These are phyloP conservation scores for Globisporangium radiosum DNA, from an alignment of 352 stramenopile genomes.

Conservation along the genomic window DNA sequence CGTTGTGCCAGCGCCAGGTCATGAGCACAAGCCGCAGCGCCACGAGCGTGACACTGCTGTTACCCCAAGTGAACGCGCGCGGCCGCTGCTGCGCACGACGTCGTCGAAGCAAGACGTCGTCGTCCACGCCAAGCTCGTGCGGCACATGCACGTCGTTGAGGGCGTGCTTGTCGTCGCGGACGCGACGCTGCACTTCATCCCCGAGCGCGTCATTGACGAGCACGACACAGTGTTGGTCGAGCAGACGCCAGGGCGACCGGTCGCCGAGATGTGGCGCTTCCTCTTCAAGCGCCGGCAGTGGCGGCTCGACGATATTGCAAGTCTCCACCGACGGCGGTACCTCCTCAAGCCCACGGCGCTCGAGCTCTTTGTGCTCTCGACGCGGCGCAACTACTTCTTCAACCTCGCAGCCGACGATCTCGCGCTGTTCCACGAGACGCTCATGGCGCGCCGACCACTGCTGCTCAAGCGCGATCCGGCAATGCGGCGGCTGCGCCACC, in stretches of 20 bases:
- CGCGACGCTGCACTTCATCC: constrained; percentile 49
- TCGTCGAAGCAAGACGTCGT: constrained; percentile 17
- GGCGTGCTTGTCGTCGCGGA: constrained; percentile 53
- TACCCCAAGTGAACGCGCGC: constrained; percentile 3
- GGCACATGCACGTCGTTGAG: constrained; percentile 69
- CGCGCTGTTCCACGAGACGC: constrained; percentile 48
- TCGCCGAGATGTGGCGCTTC: constrained; percentile 51
- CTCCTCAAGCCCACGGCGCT: constrained; percentile 74
- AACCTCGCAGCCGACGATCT: constrained; percentile 54
- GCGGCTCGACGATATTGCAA: constrained; percentile 67
- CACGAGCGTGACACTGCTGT: neutral
- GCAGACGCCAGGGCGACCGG: constrained; percentile 27
- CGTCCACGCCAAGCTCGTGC: constrained; percentile 61
- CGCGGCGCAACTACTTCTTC: constrained; percentile 85
- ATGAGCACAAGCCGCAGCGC: too few species aligned
- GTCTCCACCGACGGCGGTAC: constrained; percentile 69
- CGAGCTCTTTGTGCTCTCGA: constrained; percentile 80
- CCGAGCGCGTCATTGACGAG: constrained; percentile 69
- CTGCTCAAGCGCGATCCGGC: constrained; percentile 62
- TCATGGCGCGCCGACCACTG: constrained; percentile 53
- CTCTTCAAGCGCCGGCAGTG: constrained; percentile 67
- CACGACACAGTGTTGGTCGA: constrained; percentile 56
- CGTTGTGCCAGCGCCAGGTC: too few species aligned
- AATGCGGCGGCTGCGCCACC: constrained; percentile 70
- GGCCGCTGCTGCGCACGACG: neutral